Percentiles rank a stretch among this genome's conserved stretches.
Conservation (phyloP, 2,329 filamentous ascomycete species). For the Falciphora oryzae region DNA sequence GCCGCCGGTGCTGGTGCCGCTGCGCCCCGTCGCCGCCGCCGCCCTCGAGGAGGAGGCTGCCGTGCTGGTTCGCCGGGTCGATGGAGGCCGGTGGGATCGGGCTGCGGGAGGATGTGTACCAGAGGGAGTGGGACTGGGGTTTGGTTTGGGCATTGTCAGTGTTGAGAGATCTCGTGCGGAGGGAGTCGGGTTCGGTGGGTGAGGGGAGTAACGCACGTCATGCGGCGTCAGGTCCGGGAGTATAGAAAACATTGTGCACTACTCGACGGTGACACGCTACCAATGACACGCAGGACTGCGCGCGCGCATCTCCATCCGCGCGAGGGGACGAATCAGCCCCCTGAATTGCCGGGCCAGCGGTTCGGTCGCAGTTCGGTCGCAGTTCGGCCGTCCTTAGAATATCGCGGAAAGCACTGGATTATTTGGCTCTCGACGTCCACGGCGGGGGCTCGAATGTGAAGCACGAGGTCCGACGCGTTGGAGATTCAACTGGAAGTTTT, state of each 20-base stretch:
- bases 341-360: background rate
- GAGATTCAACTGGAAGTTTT: background rate
- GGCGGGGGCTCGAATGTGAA: background rate
- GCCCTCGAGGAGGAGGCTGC: constrained; percentile 14
- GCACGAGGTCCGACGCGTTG: background rate
- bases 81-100: constrained; percentile 25
- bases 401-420: background rate
- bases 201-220: constrained; percentile 49
- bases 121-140: constrained; percentile 61
- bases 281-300: too few species aligned
- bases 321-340: background rate
- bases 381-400: background rate
- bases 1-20: constrained; percentile 21
- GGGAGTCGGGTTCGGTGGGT: background rate
- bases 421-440: background rate
- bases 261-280: background rate
- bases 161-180: background rate
- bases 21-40: constrained; percentile 19
- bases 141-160: constrained; percentile 16
- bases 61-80: constrained; percentile 21
- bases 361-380: background rate
- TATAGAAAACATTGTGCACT: constrained; percentile 49
- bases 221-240: constrained; percentile 64
- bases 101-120: constrained; percentile 62
- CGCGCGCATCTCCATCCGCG: background rate